Evolutionary conservation across 768 basidiomycete species (phyloP).

Genomic region (Daedalea quercina): DNA sequence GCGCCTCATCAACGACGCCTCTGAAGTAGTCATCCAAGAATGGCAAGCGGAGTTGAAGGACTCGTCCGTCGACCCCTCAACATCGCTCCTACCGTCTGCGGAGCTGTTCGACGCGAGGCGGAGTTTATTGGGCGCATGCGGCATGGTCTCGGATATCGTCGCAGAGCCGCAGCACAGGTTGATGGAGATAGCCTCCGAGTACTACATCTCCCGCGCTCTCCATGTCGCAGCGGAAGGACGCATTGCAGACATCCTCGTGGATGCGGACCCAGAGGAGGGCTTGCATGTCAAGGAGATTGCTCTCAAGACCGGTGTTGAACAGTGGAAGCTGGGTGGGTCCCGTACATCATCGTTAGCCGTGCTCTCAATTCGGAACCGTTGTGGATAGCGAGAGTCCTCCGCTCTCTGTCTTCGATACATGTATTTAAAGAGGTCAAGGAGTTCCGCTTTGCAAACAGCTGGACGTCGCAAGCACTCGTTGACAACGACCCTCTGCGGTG

Average conservation of each 20-base stretch:
- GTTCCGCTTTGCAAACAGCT: slow-evolving; percentile 3
- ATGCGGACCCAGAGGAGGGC: neutral
- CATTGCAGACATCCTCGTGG: slow-evolving; percentile 5
- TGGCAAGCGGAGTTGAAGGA: neutral
- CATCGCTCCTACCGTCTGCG: neutral
- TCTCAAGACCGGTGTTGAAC: neutral
- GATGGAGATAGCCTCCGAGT: slow-evolving; percentile 2
- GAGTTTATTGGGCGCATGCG: slow-evolving; percentile 3
- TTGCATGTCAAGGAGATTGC: neutral
- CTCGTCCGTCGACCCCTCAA: neutral
- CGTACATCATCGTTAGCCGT: neutral
- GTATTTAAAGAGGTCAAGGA: slow-evolving; percentile 4
- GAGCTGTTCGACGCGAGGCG: neutral
- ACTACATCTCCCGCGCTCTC: slow-evolving; percentile 2
- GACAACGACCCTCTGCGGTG: slow-evolving; percentile 1
- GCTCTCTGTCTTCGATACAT: slow-evolving; percentile 1
- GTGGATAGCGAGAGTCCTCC: slow-evolving; percentile 1
- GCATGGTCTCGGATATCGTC: slow-evolving; percentile 4
- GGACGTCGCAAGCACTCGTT: neutral
- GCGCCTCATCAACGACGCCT: slow-evolving; percentile 1
- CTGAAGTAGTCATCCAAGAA: slow-evolving; percentile 7
- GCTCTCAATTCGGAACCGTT: neutral
- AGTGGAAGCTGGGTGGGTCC: slow-evolving; percentile 2
- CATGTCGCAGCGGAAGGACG: slow-evolving; percentile 5
- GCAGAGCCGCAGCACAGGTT: slow-evolving; percentile 4